Percentiles rank a stretch among this genome's conserved stretches.
phyloP scores from a whole-genome alignment of 352 stramenopile species.

The Phytophthora tentaculata region DNA sequence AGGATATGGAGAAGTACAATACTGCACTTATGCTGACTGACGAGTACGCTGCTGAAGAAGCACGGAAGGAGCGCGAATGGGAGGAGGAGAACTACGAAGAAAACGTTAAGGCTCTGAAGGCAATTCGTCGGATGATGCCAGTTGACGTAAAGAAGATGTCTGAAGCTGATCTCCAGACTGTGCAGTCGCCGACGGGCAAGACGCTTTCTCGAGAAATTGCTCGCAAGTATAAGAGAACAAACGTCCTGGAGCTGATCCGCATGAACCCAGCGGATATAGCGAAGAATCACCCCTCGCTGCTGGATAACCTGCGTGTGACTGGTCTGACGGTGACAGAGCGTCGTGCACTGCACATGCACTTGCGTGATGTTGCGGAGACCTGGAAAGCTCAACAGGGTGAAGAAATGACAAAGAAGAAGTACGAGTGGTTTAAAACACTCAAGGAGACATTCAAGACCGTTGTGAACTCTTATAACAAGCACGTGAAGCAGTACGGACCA shows the following conservation, averaged over 20 bases:
- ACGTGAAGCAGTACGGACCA: constrained; percentile 92
- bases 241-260: constrained; percentile 90
- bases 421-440: constrained; percentile 92
- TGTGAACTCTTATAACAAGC: constrained; percentile 90
- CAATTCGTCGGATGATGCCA: constrained; percentile 92
- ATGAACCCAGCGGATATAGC: constrained; percentile 88
- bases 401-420: constrained; percentile 93
- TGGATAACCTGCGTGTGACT: constrained; percentile 92
- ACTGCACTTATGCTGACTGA: constrained; percentile 92
- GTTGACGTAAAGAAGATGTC: constrained; percentile 93
- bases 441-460: constrained; percentile 94
- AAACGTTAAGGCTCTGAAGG: constrained; percentile 90
- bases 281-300: constrained; percentile 88
- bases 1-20: constrained; percentile 96
- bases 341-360: constrained; percentile 88
- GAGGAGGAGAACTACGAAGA: constrained; percentile 89
- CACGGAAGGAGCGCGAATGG: constrained; percentile 92
- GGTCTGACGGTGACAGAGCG: constrained; percentile 92
- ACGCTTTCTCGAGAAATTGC: constrained; percentile 80
- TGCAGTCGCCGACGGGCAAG: constrained; percentile 76
- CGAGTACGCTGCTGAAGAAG: constrained; percentile 91
- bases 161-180: constrained; percentile 81
- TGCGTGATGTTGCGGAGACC: constrained; percentile 81
- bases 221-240: constrained; percentile 93
- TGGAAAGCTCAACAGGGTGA: constrained; percentile 92